Conservation (phyloP, 1,284 basidiomycete genomes). For the Salmacisia buchloeana region DNA sequence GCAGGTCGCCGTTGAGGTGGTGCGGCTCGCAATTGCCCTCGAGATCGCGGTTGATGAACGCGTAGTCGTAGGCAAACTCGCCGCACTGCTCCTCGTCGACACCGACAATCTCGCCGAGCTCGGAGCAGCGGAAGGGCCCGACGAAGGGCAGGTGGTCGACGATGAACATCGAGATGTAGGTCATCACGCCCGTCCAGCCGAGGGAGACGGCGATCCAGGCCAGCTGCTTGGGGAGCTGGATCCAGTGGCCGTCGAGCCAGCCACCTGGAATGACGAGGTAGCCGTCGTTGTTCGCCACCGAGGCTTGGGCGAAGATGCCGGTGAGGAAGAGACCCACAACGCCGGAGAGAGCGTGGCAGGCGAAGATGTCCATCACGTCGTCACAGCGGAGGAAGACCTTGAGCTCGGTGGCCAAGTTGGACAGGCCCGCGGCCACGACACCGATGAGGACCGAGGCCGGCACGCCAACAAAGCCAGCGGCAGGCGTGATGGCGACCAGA, state of each 20-base stretch:
- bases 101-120: conserved; percentile 74
- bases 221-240: conserved; percentile 75
- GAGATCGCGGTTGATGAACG: conserved; percentile 38
- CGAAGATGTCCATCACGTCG: conserved; percentile 61
- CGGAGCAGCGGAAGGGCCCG: conserved; percentile 66
- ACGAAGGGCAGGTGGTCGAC: conserved; percentile 70
- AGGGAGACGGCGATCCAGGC: conserved; percentile 70
- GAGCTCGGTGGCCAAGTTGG: conserved; percentile 82
- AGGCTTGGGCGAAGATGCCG: conserved; percentile 67
- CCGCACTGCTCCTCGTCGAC: conserved; percentile 68
- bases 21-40: conserved; percentile 38
- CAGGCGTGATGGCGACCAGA: conserved; percentile 52
- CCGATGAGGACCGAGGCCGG: conserved; percentile 68
- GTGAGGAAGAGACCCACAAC: conserved; percentile 44
- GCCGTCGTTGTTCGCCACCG: conserved; percentile 70
- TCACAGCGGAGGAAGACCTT: conserved; percentile 61
- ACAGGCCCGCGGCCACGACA: conserved; percentile 66
- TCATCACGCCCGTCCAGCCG: conserved; percentile 57
- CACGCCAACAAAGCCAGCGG: conserved; percentile 59
- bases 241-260: conserved; percentile 65
- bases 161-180: conserved; percentile 58
- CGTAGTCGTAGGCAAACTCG: conserved; percentile 54
- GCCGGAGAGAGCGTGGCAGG: conserved; percentile 41
- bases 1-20: conserved; percentile 21
- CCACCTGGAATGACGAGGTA: conserved; percentile 60